Evolutionary conservation across 2,329 filamentous ascomycete species (phyloP).

Genomic region (Tothia fuscella): DNA sequence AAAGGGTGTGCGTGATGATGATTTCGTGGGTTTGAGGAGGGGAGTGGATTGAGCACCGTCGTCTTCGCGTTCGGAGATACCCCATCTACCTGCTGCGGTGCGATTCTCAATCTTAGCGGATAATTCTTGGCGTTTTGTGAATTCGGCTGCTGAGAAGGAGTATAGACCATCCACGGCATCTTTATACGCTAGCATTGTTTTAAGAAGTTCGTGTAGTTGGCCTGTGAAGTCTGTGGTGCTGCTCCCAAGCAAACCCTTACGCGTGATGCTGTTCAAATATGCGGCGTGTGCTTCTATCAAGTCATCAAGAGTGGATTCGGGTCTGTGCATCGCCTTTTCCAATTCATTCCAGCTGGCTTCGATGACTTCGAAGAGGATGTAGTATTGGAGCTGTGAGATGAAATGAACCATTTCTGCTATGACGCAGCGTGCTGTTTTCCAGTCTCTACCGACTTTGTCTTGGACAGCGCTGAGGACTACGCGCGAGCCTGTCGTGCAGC

Average conservation of each 20-base stretch:
- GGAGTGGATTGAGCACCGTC: constrained; percentile 22
- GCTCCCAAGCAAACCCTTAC: constrained; percentile 68
- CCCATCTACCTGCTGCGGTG: constrained; percentile 54
- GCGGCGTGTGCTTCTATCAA: constrained; percentile 82
- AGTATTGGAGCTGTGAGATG: constrained; percentile 92
- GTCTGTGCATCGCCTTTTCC: constrained; percentile 68
- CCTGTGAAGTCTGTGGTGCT: constrained; percentile 60
- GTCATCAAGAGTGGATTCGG: constrained; percentile 86
- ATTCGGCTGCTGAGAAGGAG: constrained; percentile 88
- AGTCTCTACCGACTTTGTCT: constrained; percentile 61
- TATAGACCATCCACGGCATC: constrained; percentile 91
- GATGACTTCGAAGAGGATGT: constrained; percentile 97
- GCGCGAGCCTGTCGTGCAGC: constrained; percentile 87
- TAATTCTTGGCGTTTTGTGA: constrained; percentile 78
- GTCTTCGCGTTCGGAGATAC: constrained; percentile 43
- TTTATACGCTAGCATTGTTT: constrained; percentile 86
- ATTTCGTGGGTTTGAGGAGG: constrained; percentile 20
- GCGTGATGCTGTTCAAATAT: constrained; percentile 88
- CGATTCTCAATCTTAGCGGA: constrained; percentile 59
- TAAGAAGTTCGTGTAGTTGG: constrained; percentile 84
- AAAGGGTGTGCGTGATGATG: constrained; percentile 16
- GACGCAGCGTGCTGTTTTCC: constrained; percentile 80
- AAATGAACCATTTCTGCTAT: constrained; percentile 99
- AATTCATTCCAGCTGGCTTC: constrained; percentile 91
- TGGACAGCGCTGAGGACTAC: constrained; percentile 76